Evolutionary conservation across 495 filamentous ascomycete genomes (phyloP), one percentile per base, ranked within the genome.

Genomic region (Delitschia confertaspora): DNA sequence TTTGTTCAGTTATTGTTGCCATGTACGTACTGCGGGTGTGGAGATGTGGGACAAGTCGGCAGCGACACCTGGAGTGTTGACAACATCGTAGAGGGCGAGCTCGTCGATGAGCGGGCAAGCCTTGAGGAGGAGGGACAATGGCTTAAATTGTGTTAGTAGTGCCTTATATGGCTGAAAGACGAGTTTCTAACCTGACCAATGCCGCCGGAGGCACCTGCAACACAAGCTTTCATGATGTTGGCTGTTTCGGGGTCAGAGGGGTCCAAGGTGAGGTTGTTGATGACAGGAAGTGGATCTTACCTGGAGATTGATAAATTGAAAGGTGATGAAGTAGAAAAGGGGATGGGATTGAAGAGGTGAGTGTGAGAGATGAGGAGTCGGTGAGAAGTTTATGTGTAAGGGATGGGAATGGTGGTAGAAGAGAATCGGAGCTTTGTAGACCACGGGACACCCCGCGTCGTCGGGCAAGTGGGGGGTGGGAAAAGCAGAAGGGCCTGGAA

Each of bases 21-120:
- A 27, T 13, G 18, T 37, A 45, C 85, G 53, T 77, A 95, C 88
- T 53, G 93, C 91, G 39, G 77, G 74, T 27, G 87, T 84, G 31
- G 91, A 94, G 69, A 98, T 96, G 69, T 98, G 91, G 38, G 91
- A 94, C 38, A 98, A 79, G 62, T 98, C 91, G 47, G 91, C 79
- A 30, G 89, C 79, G 44, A 98, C 91, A 64, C 91, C 91, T 47
- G 88, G 89, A 31, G 88, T 93, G 74, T 95, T 95, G 64, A 95
- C 91, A 47, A 96, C 87, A 89, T 96, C 91, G 75, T 95, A 98
- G 51, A 98, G 80, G 38, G 88, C 71, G 60, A 98, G 82, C 71
- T 95, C 83, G 57, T 88, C 79, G 51, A 96, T 68, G 49, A 89
- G 76, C 25, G 87, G 85, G 41, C 71, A 82, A 45, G 79, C 73